Base-by-base conservation (phyloP, 2,329 filamentous ascomycete genomes). In the Juglanconis oblonga region DNA sequence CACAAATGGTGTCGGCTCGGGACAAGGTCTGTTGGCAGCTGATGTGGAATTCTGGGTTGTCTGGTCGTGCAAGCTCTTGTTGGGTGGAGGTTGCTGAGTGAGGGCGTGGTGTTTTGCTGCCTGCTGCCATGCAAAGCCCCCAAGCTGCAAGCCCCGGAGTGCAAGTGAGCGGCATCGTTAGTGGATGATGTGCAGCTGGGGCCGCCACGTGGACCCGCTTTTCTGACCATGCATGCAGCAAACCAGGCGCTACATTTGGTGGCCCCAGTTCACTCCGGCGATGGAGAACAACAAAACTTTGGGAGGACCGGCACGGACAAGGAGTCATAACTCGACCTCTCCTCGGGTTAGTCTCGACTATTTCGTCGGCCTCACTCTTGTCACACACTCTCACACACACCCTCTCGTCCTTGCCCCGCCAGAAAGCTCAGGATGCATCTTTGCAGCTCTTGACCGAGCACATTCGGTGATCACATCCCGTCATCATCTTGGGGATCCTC, bases 141-240 rank as follows among this genome's bases (percentile, higher is more conserved):
- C 3, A 48, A 24, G 24, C 2, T 24, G 24, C 24, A 24, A 24
- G 24, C 24, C 24, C 24, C 24, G 24, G 24, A 24, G 24, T 24
- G 24, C 24, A 24, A 24, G 24, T 24, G 24, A 24, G 24, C 24
- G 45, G 45, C 17, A 17, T 31, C 17, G 9, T 24, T 44, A 55
- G 53, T n/a, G 53, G 53, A 17, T 29, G 53, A 36, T 38, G 53
- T 48, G 44, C 53, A 48, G 53, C 42, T 48, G 40, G 32, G 32
- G 40, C 13, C 17, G 9, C 29, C 17, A 17, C 31, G 17, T 31
- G 8, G 53, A 31, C 33, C 42, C 44, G 45, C 42, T 35, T 40
- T 32, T 29, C 38, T 42, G 29, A 38, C 24, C 24, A 35, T 42
- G 40, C 52, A 38, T 42, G 40, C 52, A 38, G 14, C 45, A 50